Evolutionary conservation across 495 filamentous ascomycete species (phyloP), one percentile per base, ranked within the genome.

Genomic region (Xylaria venustula): DNA sequence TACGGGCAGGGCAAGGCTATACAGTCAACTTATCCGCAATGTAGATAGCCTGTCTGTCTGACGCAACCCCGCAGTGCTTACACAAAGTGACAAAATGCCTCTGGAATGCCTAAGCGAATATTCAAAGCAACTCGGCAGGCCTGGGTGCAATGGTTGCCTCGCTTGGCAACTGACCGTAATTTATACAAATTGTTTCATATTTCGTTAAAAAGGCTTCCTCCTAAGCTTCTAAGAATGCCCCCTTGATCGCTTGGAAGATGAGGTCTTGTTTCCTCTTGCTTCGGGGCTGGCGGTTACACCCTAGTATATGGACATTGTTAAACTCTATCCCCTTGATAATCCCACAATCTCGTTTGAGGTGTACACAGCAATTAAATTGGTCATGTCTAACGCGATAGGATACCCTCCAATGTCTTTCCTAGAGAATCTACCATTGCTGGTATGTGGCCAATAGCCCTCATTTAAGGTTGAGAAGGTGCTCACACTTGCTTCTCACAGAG

Each of bases 241-340:
- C 3, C 34, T 52, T 1, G 9, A 3, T 14, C 65, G 66, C 8
- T 59, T 73, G 11, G 32, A 53, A 15, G 58, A 54, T 9, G 71
- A 73, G 65, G 58, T 3, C 36, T 60, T n/a, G 61, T 57, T 14
- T n/a, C 71, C n/a, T 25, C 72, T 5, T 65, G 57, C 44, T 69
- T 70, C 8, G 71, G 71, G 1, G 68, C 65, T 14, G 71, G 72
- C n/a, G 45, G 68, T 70, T 0, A 71, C 71, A 4, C 61, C 59
- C 4, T 25, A 50, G n/a, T 60, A 55, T 6, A 44, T 71, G n/a
- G 58, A 48, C 23, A 57, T 66, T 20, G 65, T 54, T 1, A 63
- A 60, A 4, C 72, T 60, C 51, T 68, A 71, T 52, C 51, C 71
- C 0, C 26, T 72, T 20, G 65, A 65, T 0, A 71, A 72, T 60